Evolutionary conservation across 2,329 filamentous ascomycete species (phyloP).

Genomic region (Mycosphaerella arachidis): DNA sequence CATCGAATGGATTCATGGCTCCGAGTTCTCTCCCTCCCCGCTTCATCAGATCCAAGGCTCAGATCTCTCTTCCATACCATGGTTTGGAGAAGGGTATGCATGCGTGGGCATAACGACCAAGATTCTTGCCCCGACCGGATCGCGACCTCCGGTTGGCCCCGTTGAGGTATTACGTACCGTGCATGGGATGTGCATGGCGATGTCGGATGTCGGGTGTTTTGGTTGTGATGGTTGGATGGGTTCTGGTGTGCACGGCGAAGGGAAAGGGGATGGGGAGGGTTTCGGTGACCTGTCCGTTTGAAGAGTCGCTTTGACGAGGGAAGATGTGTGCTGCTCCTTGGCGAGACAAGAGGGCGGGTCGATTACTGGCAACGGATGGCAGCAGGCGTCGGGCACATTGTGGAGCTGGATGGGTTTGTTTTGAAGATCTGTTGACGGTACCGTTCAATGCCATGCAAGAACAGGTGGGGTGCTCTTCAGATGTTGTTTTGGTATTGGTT

Average conservation of each 20-base stretch:
- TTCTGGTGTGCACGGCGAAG: not conserved
- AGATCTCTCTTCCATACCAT: not conserved
- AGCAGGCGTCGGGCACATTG: too few relatives aligned
- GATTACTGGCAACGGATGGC: too few relatives aligned
- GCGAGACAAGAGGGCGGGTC: too few relatives aligned
- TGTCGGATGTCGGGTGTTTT: not conserved
- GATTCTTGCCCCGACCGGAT: not conserved
- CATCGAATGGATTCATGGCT: too few relatives aligned
- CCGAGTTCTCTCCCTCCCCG: too few relatives aligned
- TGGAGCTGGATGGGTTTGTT: not conserved
- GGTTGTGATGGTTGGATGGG: not conserved
- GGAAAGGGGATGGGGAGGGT: not conserved
- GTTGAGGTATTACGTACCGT: not conserved
- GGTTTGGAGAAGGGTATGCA: not conserved
- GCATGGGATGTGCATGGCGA: not conserved
- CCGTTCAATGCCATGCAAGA: not conserved
- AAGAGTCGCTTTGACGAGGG: too few relatives aligned
- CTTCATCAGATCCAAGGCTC: not conserved
- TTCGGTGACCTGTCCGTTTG: too few relatives aligned
- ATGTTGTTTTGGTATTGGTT: not conserved
- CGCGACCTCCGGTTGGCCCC: not conserved
- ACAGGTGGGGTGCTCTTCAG: not conserved
- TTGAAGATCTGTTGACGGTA: not conserved
- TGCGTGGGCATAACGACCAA: not conserved
- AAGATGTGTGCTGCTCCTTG: too few relatives aligned